A percentile compares a stretch with the other conserved stretches of the same genome.
phyloP scores from a whole-genome alignment of 2,329 filamentous ascomycete species.

The Xylariaceae sp. region DNA sequence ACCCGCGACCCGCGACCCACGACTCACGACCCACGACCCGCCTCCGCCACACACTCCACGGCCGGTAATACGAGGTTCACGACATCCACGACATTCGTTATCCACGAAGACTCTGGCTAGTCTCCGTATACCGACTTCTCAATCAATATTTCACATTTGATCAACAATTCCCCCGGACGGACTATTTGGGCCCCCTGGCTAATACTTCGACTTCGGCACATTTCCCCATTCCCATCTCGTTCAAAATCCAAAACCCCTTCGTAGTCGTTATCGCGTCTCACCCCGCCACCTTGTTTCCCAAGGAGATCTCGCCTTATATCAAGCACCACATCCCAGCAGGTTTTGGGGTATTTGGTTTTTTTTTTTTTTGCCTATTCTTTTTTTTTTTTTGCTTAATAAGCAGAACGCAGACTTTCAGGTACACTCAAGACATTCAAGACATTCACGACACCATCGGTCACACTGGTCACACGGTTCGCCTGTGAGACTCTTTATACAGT shows the following conservation, averaged over 20 bases:
- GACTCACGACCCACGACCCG: conserved; percentile 1
- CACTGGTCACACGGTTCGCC: conserved; percentile 24
- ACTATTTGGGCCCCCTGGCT: conserved; percentile 23
- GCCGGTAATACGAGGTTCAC: conserved; percentile 27
- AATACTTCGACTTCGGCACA: conserved; percentile 21
- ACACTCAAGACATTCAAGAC: neutral
- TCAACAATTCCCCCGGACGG: conserved; percentile 19
- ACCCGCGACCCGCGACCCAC: neutral
- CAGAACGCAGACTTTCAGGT: neutral
- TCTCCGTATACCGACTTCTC: conserved; percentile 20
- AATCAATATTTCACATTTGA: conserved; percentile 17
- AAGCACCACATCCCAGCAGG: conserved; percentile 15
- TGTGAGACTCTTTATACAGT: conserved; percentile 5
- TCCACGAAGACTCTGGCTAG: conserved; percentile 28
- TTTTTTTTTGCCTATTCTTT: conserved; percentile 1
- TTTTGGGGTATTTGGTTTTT: conserved; percentile 5
- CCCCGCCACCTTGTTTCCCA: neutral
- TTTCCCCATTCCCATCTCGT: conserved; percentile 16
- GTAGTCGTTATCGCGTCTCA: conserved; percentile 16
- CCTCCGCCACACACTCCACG: conserved; percentile 21
- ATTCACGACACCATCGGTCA: conserved; percentile 17
- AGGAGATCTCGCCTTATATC: conserved; percentile 14
- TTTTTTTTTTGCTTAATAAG: neutral
- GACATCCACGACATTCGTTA: conserved; percentile 23
- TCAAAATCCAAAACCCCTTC: conserved; percentile 18